A percentile compares a stretch with the other conserved stretches of the same genome.
Conservation (phyloP, 2,329 filamentous ascomycete genomes). For the Coniochaeta ligniaria region DNA sequence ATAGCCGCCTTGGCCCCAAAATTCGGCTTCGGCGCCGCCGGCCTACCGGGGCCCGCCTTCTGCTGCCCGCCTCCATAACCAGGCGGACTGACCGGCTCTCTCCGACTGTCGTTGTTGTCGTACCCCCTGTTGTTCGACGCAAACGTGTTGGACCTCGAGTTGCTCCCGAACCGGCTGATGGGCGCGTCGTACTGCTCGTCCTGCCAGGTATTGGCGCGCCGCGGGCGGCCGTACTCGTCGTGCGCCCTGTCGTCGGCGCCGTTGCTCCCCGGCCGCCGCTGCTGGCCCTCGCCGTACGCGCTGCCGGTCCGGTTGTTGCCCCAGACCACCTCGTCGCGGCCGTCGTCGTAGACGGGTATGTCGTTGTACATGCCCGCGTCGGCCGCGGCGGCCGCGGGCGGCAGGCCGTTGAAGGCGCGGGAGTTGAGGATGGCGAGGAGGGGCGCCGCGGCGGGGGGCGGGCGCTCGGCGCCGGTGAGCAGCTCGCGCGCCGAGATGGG, state of each 20-base stretch:
- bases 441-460: constrained; percentile 76
- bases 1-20: constrained; percentile 55
- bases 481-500: constrained; percentile 76
- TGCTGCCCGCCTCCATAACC: constrained; percentile 29
- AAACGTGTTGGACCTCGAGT: constrained; percentile 44
- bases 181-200: constrained; percentile 65
- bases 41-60: constrained; percentile 61
- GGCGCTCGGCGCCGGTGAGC: constrained; percentile 67
- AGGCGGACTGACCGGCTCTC: neutral
- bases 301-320: constrained; percentile 47
- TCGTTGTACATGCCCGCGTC: constrained; percentile 86
- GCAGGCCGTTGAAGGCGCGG: constrained; percentile 69
- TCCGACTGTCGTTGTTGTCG: constrained; percentile 4
- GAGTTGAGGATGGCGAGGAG: constrained; percentile 82
- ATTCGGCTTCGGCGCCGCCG: constrained; percentile 82
- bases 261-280: constrained; percentile 27
- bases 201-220: constrained; percentile 64
- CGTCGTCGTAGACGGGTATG: constrained; percentile 78
- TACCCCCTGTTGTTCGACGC: constrained; percentile 28
- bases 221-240: constrained; percentile 48
- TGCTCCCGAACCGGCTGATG: constrained; percentile 28
- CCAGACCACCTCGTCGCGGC: constrained; percentile 78
- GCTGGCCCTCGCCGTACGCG: constrained; percentile 61
- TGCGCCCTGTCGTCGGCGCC: constrained; percentile 25
- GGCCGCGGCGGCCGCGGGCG: constrained; percentile 21